phyloP scores from a whole-genome alignment of 805 yeast species.

The Saccharomycopsis fodiens region DNA sequence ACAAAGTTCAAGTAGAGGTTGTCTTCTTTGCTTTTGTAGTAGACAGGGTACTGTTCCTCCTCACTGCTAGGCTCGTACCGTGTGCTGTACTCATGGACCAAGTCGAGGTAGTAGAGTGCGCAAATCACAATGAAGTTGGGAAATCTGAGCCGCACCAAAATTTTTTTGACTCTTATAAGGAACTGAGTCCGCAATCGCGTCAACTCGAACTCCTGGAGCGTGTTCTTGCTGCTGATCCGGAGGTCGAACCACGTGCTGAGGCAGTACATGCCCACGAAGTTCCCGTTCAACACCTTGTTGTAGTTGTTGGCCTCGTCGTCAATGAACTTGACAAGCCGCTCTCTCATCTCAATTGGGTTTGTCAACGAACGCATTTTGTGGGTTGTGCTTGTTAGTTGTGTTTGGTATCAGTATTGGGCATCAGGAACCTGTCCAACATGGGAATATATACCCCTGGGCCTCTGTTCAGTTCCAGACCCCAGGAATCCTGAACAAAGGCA shows the following conservation, averaged over 20 bases:
- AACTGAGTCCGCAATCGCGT: slow-evolving; percentile 19
- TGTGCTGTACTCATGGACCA: slow-evolving; percentile 15
- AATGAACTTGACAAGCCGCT: slow-evolving; percentile 13
- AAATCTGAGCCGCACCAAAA: slow-evolving; percentile 18
- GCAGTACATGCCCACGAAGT: slow-evolving; percentile 20
- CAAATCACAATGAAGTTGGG: slow-evolving; percentile 20
- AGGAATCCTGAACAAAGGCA: neutral
- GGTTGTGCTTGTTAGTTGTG: neutral
- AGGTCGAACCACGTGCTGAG: slow-evolving; percentile 18
- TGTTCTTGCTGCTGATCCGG: slow-evolving; percentile 7
- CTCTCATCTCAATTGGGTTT: slow-evolving; percentile 13
- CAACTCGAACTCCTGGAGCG: slow-evolving; percentile 15
- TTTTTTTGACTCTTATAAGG: slow-evolving; percentile 19
- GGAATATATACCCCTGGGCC: neutral
- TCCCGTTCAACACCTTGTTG: slow-evolving; percentile 19
- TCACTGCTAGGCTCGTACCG: slow-evolving; percentile 1
- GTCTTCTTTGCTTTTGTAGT: slow-evolving; percentile 19
- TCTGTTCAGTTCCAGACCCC: neutral
- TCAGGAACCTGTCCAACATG: neutral
- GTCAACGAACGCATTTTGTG: slow-evolving; percentile 18
- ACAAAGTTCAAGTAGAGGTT: slow-evolving; percentile 20
- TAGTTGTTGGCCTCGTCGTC: slow-evolving; percentile 17
- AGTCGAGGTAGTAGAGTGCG: slow-evolving; percentile 19
- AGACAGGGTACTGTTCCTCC: slow-evolving; percentile 17
- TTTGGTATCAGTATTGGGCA: neutral